A percentile compares a stretch with the other conserved stretches of the same genome.
Conservation (phyloP, 2,329 filamentous ascomycete species). For the Blastomyces gilchristii region DNA sequence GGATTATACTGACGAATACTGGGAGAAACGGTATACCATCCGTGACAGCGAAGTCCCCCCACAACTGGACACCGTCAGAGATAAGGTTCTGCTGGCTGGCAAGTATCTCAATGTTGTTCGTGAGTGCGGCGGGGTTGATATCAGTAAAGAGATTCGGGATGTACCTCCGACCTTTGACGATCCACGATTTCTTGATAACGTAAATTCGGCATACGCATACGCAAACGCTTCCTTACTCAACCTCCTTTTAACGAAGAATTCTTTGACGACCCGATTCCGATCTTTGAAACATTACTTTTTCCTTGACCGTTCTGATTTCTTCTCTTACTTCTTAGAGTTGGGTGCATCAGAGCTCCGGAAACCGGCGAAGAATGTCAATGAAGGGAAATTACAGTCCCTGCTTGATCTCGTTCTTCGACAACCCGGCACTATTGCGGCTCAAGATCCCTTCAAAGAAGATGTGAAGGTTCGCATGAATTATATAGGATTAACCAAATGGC, state of each 20-base stretch:
- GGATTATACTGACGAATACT: conserved; percentile 98
- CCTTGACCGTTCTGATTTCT: conserved; percentile 94
- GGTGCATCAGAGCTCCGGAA: conserved; percentile 83
- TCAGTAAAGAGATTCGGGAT: conserved; percentile 76
- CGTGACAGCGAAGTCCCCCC: conserved; percentile 84
- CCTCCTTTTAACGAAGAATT: conserved; percentile 83
- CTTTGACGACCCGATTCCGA: conserved; percentile 71
- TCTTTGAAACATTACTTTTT: conserved; percentile 99
- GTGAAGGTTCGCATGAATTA: conserved; percentile 98
- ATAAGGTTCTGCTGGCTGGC: conserved; percentile 87
- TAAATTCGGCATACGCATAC: conserved; percentile 88
- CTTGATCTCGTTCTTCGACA: conserved; percentile 96
- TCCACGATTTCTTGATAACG: conserved; percentile 82
- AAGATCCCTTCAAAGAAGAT: conserved; percentile 97
- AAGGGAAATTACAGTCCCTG: conserved; percentile 83
- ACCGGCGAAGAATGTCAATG: conserved; percentile 78
- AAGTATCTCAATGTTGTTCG: conserved; percentile 98
- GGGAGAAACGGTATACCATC: conserved; percentile 95
- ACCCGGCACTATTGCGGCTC: conserved; percentile 81
- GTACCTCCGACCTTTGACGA: conserved; percentile 92
- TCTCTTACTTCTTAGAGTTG: conserved; percentile 93
- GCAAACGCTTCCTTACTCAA: conserved; percentile 90
- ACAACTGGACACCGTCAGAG: conserved; percentile 80
- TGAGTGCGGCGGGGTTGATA: conserved; percentile 91
- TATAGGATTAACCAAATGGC: conserved; percentile 78